Evolutionary conservation across 345 rosid species (phyloP).

Genomic region (Trapa incisa): DNA sequence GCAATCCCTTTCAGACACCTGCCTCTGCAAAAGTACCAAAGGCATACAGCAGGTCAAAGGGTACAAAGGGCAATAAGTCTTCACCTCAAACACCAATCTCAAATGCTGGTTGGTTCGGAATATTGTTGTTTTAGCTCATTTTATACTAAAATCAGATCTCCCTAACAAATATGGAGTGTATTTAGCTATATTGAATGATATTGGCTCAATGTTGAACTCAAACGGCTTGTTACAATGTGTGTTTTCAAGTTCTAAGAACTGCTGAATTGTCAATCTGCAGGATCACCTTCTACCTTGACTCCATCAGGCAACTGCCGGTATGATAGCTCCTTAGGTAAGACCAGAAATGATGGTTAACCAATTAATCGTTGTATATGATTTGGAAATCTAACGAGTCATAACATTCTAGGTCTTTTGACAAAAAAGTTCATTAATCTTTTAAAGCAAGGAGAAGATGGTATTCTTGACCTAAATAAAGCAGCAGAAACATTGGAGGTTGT

Average conservation of each 20-base stretch:
- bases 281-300: conserved; percentile 57
- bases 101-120: conserved; percentile 38
- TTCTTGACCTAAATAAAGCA: conserved; percentile 78
- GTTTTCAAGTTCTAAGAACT: neutral
- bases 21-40: conserved; percentile 62
- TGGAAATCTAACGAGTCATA: conserved; percentile 1
- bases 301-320: conserved; percentile 88
- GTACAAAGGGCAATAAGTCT: conserved; percentile 42
- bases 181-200: neutral
- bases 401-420: conserved; percentile 69
- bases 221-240: neutral
- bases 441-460: conserved; percentile 80
- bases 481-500: conserved; percentile 85
- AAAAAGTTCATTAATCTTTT: conserved; percentile 74
- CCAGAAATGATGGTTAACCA: neutral
- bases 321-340: conserved; percentile 85
- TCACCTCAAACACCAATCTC: conserved; percentile 63
- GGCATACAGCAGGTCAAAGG: conserved; percentile 43
- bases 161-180: neutral
- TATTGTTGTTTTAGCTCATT: neutral
- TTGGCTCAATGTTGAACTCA: neutral
- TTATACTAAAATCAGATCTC: too few relatives aligned
- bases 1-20: conserved; percentile 59
- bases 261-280: conserved; percentile 36
- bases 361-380: neutral